Percentiles rank a stretch among this genome's conserved stretches.
These are phyloP conservation scores for Volvariella surrecta DNA, from an alignment of 1,284 basidiomycete genomes.

Conservation along the genomic window DNA sequence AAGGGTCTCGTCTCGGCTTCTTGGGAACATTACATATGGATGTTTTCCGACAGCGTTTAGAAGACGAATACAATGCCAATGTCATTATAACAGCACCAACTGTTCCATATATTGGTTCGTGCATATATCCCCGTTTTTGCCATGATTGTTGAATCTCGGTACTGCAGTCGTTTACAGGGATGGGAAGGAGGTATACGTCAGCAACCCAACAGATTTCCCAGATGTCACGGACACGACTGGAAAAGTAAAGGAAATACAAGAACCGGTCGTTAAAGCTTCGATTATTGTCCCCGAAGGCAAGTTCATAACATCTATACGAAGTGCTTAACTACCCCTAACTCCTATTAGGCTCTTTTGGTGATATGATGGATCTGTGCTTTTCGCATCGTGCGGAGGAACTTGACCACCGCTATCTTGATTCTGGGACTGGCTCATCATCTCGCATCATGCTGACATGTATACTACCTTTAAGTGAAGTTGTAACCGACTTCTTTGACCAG, in stretches of 20 bases:
- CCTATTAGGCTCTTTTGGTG: constrained; percentile 66
- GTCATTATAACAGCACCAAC: constrained; percentile 91
- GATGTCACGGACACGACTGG: constrained; percentile 59
- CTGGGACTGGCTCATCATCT: constrained; percentile 39
- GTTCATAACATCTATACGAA: constrained; percentile 9
- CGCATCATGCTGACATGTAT: constrained; percentile 75
- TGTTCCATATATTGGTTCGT: constrained; percentile 82
- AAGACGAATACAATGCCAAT: constrained; percentile 92
- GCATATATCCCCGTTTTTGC: neutral
- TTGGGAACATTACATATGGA: constrained; percentile 97
- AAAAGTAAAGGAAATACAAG: constrained; percentile 70
- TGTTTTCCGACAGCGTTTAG: constrained; percentile 90
- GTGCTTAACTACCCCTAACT: neutral
- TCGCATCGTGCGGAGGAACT: constrained; percentile 71
- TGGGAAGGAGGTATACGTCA: constrained; percentile 56
- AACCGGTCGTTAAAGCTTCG: constrained; percentile 85
- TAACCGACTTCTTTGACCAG: constrained; percentile 89
- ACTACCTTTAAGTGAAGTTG: constrained; percentile 85
- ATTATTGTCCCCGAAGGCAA: constrained; percentile 88
- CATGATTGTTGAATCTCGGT: constrained; percentile 3
- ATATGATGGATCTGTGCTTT: constrained; percentile 89
- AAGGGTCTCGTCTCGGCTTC: constrained; percentile 93
- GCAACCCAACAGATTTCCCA: constrained; percentile 92
- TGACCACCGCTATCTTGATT: constrained; percentile 74
- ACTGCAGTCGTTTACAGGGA: constrained; percentile 66